Base-by-base conservation (phyloP, 768 basidiomycete species). In the Leccinum ochraceum region DNA sequence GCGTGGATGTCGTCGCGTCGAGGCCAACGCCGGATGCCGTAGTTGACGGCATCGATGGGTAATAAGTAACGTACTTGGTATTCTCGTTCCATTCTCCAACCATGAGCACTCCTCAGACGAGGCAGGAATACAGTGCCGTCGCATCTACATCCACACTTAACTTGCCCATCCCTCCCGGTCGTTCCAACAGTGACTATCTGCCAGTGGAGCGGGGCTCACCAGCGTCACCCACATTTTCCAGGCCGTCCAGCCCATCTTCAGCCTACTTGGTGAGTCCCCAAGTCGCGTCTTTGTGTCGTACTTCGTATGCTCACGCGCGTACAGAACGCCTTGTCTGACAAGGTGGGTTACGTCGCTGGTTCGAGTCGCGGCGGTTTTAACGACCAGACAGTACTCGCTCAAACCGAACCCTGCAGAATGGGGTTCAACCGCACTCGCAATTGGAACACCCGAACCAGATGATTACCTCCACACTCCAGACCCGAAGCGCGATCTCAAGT, bases 391-490 rank as follows among this genome's bases (percentile, higher is more conserved):
- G 80, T 81, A 73, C 67, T 66, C 75, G 8, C 68, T 81, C 59
- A 65, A 71, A 8, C 67, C 78, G 4, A 71, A 80, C 58, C 82
- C 84, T 22, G 79, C 82, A 1, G 77, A 77, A 28, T 76, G 82
- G 77, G 86, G 84, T 71, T 75, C 80, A 4, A 67, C 76, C 39
- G 76, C 81, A 3, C 68, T 83, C n/a, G 64, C 66, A 30, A 68
- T 81, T 62, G 76, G 77, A 44, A 67, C 66, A 0, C 77, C 79
- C n/a, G 87, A 89, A 57, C 77, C 81, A 0, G 87, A 89, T 62
- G 88, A 89, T 66, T 74, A 79, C 54, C 77, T 89, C 3, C 88
- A 89, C 66, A 85, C 83, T 63, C 88, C 88, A 0, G 82, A 86
- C 70, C 82, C 85, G 4, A 76, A 68, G 34, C 77, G 83, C 20